phyloP scores from a whole-genome alignment of 805 yeast species.

The Starmerella gropengiesseri region DNA sequence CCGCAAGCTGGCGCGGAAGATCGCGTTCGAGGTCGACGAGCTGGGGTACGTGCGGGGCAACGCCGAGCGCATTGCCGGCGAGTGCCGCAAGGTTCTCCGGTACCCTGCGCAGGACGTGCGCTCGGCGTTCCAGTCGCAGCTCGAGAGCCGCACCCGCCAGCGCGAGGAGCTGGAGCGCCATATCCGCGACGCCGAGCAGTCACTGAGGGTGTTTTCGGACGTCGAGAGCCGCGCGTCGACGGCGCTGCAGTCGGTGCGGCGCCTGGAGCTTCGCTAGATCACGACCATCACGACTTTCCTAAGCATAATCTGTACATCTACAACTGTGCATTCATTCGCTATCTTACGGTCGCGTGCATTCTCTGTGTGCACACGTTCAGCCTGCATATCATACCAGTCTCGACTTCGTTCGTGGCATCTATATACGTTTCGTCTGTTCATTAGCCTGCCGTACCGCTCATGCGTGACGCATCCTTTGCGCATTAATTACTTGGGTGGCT shows the following conservation, averaged over 20 bases:
- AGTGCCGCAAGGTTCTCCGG: slow-evolving; percentile 68
- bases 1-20: slow-evolving; percentile 63
- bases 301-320: too few species aligned
- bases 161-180: slow-evolving; percentile 45
- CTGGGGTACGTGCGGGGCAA: slow-evolving; percentile 72
- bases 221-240: slow-evolving; percentile 36
- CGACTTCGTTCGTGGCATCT: too few species aligned
- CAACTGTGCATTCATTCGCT: too few species aligned
- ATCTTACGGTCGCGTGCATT: too few species aligned
- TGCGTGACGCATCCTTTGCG: too few species aligned
- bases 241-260: neutral
- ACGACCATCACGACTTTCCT: too few species aligned
- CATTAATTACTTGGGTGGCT: too few species aligned
- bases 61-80: slow-evolving; percentile 67
- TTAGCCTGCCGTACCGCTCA: too few species aligned
- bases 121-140: slow-evolving; percentile 50
- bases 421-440: too few species aligned
- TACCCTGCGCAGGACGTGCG: slow-evolving; percentile 77
- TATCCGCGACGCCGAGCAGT: slow-evolving; percentile 45
- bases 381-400: too few species aligned
- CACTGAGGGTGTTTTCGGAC: slow-evolving; percentile 44
- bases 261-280: neutral
- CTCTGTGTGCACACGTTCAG: too few species aligned
- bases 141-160: slow-evolving; percentile 50
- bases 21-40: slow-evolving; percentile 48